These are phyloP conservation scores for Penicillium sp. DNA, from an alignment of 2,329 filamentous ascomycete genomes.

Conservation along the genomic window DNA sequence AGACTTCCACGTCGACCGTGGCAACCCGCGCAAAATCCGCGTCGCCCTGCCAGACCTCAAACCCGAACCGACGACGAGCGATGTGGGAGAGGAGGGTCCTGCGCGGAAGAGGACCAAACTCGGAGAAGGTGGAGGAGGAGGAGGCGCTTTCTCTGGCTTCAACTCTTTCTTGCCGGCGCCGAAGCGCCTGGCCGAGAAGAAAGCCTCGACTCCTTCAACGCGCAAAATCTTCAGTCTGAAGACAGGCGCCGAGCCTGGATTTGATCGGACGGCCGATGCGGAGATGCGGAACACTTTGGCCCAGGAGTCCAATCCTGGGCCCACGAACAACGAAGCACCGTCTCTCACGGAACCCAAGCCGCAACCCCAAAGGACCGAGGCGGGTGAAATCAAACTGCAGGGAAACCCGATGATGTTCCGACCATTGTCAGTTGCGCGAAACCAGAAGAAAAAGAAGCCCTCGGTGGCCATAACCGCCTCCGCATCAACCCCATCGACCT, in stretches of 20 bases:
- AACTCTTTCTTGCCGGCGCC: constrained; percentile 82
- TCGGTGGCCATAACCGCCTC: constrained; percentile 21
- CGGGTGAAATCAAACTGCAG: constrained; percentile 47
- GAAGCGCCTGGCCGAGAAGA: constrained; percentile 49
- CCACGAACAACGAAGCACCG: not conserved
- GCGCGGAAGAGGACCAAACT: constrained; percentile 67
- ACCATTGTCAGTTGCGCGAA: constrained; percentile 76
- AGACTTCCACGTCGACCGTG: constrained; percentile 74
- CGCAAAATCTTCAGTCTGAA: constrained; percentile 64
- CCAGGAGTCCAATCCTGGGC: constrained; percentile 26
- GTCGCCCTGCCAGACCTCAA: constrained; percentile 63
- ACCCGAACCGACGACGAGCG: constrained; percentile 27
- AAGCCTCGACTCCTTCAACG: constrained; percentile 36
- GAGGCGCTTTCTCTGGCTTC: constrained; percentile 69
- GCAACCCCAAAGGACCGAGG: constrained; percentile 11
- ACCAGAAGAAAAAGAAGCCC: constrained; percentile 62
- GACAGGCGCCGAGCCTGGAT: constrained; percentile 77
- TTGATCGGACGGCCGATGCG: constrained; percentile 57
- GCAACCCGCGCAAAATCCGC: constrained; percentile 76
- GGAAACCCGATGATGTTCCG: constrained; percentile 84
- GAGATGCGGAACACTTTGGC: constrained; percentile 29
- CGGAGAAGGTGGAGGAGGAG: constrained; percentile 50
- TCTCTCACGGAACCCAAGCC: constrained; percentile 2
- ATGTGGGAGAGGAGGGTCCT: constrained; percentile 47
- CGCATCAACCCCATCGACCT: constrained; percentile 11